phyloP scores from a whole-genome alignment of 208 protist genomes.

The Trypanosoma scelopori region DNA sequence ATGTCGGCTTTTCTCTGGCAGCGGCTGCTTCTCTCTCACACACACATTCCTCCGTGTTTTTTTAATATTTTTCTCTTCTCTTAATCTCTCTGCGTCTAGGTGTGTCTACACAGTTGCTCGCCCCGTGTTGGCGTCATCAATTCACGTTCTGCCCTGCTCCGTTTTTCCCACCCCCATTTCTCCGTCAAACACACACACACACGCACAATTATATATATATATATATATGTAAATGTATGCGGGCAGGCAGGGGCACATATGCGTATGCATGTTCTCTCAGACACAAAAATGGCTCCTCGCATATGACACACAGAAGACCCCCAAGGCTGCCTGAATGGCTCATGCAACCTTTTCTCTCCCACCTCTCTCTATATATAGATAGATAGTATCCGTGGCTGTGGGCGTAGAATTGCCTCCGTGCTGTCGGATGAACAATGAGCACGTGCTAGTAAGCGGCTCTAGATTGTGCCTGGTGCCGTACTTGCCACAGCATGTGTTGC shows the following conservation, averaged over 20 bases:
- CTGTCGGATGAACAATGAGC: slow-evolving; percentile 81
- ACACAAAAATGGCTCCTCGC: neutral
- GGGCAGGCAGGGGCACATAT: too few relatives aligned
- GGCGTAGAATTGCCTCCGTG: too few relatives aligned
- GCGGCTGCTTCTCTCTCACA: neutral
- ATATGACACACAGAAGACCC: too few relatives aligned
- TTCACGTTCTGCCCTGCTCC: too few relatives aligned
- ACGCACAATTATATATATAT: too few relatives aligned
- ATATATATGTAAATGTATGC: too few relatives aligned
- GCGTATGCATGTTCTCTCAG: neutral
- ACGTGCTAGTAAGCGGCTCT: slow-evolving; percentile 50
- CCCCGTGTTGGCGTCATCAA: too few relatives aligned
- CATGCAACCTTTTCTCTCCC: neutral
- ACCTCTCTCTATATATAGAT: too few relatives aligned
- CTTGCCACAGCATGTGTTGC: slow-evolving; percentile 67
- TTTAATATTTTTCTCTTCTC: slow-evolving; percentile 11
- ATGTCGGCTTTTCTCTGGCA: too few relatives aligned
- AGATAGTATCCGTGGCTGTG: too few relatives aligned
- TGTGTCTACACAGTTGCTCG: neutral
- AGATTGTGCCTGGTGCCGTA: slow-evolving; percentile 84
- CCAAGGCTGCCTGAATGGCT: neutral
- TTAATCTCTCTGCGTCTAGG: neutral
- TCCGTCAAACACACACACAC: too few relatives aligned
- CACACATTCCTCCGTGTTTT: slow-evolving; percentile 11
- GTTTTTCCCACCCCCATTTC: too few relatives aligned